phyloP scores from a whole-genome alignment of 805 yeast genomes.

The Schwanniomyces vanrijiae region DNA sequence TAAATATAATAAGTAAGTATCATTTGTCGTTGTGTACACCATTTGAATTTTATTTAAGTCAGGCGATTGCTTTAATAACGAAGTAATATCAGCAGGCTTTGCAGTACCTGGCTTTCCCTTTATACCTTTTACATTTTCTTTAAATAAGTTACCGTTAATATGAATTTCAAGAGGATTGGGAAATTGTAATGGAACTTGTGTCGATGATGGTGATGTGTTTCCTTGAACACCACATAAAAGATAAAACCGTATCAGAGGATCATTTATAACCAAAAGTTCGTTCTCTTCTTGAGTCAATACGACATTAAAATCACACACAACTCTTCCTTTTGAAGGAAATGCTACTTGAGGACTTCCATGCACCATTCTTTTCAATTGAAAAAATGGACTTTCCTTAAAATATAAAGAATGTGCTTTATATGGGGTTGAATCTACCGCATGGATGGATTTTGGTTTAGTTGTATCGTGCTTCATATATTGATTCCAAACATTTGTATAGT shows the following conservation, averaged over 20 bases:
- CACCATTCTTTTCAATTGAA: conserved; percentile 45
- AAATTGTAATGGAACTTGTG: conserved; percentile 50
- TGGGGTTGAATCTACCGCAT: conserved; percentile 10
- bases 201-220: conserved; percentile 16
- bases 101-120: conserved; percentile 78
- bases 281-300: conserved; percentile 44
- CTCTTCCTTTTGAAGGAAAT: conserved; percentile 46
- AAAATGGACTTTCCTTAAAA: conserved; percentile 60
- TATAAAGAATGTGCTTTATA: conserved; percentile 41
- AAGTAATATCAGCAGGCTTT: conserved; percentile 77
- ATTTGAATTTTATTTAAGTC: conserved; percentile 46
- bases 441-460: conserved; percentile 2
- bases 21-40: conserved; percentile 57
- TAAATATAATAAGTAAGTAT: conserved; percentile 50
- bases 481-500: conserved; percentile 4
- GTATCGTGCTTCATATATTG: conserved; percentile 3
- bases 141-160: conserved; percentile 52
- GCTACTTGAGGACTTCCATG: conserved; percentile 50
- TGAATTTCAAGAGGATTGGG: conserved; percentile 73
- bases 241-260: conserved; percentile 35
- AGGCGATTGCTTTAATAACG: conserved; percentile 26
- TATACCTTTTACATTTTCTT: conserved; percentile 66
- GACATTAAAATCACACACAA: conserved; percentile 35
- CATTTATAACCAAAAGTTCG: conserved; percentile 23
- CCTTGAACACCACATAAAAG: conserved; percentile 53